Evolutionary conservation across 1,139 yeast genomes (phyloP).

Genomic region (Taphrina betulina): DNA sequence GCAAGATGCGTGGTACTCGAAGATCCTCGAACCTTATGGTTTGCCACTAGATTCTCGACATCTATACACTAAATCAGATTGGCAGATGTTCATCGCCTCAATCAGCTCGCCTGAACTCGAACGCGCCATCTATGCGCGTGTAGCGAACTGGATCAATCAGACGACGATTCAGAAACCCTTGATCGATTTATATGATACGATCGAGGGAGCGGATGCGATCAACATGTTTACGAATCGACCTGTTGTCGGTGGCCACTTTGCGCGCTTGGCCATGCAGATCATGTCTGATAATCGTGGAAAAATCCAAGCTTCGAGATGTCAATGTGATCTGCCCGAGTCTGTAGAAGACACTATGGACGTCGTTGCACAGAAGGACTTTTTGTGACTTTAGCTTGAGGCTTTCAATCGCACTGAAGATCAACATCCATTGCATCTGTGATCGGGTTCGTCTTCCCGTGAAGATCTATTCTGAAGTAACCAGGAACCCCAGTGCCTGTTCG

Average conservation of each 20-base stretch:
- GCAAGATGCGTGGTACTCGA: slow-evolving; percentile 16
- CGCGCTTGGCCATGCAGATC: slow-evolving; percentile 15
- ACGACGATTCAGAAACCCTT: slow-evolving; percentile 13
- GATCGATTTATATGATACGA: slow-evolving; percentile 27
- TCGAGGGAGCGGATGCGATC: slow-evolving; percentile 4
- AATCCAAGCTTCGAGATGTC: no score
- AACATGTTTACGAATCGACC: slow-evolving; percentile 23
- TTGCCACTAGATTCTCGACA: slow-evolving; percentile 27
- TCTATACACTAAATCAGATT: slow-evolving; percentile 22
- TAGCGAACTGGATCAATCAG: slow-evolving; percentile 13
- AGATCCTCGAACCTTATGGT: slow-evolving; percentile 16
- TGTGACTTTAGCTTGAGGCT: no score
- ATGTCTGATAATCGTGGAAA: no score
- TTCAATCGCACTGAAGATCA: no score
- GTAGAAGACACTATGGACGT: no score
- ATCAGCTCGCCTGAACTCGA: slow-evolving; percentile 2
- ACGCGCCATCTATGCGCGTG: neutral
- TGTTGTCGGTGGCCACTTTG: slow-evolving; percentile 27
- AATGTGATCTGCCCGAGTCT: no score
- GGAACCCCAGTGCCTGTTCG: neutral
- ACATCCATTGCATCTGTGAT: no score
- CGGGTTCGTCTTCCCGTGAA: no score
- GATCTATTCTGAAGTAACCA: neutral
- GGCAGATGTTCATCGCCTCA: slow-evolving; percentile 19
- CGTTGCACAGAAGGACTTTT: no score